Percentiles rank a stretch among this genome's conserved stretches.
These are phyloP conservation scores for Aspergillus haitiensis DNA, from an alignment of 495 filamentous ascomycete genomes.

Conservation along the genomic window DNA sequence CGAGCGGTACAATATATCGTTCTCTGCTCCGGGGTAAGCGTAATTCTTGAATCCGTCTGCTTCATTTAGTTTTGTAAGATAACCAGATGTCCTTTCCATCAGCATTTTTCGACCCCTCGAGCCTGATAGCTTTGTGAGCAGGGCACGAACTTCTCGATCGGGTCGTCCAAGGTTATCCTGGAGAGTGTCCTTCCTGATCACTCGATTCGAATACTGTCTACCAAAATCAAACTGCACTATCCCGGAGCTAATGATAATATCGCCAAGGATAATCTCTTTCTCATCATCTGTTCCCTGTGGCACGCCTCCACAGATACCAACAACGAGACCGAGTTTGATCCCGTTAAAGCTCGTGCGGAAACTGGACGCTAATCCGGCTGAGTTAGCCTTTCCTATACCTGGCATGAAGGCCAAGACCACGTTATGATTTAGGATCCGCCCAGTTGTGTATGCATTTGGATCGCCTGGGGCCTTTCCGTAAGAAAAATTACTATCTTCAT, in stretches of 20 bases:
- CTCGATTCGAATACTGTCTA: not conserved
- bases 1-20: too few species aligned
- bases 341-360: slow-evolving; percentile 19
- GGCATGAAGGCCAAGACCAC: slow-evolving; percentile 37
- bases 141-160: too few species aligned
- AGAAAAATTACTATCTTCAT: not conserved
- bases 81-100: too few species aligned
- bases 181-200: too few species aligned
- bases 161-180: too few species aligned
- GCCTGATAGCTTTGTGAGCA: too few species aligned
- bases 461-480: slow-evolving; percentile 27
- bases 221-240: slow-evolving; percentile 40
- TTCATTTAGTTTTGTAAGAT: too few species aligned
- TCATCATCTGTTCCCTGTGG: slow-evolving; percentile 14
- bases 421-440: slow-evolving; percentile 35
- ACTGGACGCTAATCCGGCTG: slow-evolving; percentile 23
- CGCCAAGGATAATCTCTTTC: slow-evolving; percentile 39
- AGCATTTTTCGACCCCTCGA: too few species aligned
- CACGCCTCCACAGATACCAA: slow-evolving; percentile 32
- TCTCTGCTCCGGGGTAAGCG: too few species aligned
- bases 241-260: slow-evolving; percentile 42
- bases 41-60: too few species aligned
- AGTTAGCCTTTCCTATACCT: slow-evolving; percentile 32
- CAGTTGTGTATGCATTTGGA: slow-evolving; percentile 34
- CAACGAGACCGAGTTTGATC: slow-evolving; percentile 21